phyloP scores from a whole-genome alignment of 2,329 filamentous ascomycete genomes.

The Fusarium graminum region DNA sequence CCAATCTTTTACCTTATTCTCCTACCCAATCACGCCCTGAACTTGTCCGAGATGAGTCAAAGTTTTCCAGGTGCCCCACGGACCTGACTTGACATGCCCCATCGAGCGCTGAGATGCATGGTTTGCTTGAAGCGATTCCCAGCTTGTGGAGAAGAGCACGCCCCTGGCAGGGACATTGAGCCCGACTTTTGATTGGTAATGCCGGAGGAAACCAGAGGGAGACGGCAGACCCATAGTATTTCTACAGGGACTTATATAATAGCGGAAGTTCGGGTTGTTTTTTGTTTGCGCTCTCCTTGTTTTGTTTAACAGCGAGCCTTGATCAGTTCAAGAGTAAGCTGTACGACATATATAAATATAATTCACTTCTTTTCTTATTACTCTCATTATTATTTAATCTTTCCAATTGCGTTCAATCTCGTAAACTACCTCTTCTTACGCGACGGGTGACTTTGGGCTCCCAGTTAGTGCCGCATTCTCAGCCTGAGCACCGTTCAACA shows the following conservation, averaged over 20 bases:
- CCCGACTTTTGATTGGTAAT: slow-evolving; percentile 35
- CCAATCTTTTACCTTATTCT: slow-evolving; percentile 24
- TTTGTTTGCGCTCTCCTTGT: slow-evolving; percentile 23
- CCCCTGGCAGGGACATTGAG: slow-evolving; percentile 18
- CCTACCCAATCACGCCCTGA: slow-evolving; percentile 11
- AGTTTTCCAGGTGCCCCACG: slow-evolving; percentile 3
- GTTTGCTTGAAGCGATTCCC: slow-evolving; percentile 26
- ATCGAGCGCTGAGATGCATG: slow-evolving; percentile 2
- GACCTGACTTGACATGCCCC: slow-evolving; percentile 16
- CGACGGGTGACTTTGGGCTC: slow-evolving; percentile 49
- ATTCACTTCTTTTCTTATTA: neutral
- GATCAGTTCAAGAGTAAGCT: slow-evolving; percentile 16
- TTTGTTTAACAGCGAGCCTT: slow-evolving; percentile 20
- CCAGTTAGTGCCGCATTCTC: slow-evolving; percentile 37
- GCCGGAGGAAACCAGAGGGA: slow-evolving; percentile 8
- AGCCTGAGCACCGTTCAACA: slow-evolving; percentile 28
- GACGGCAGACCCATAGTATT: slow-evolving; percentile 25
- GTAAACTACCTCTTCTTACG: slow-evolving; percentile 15
- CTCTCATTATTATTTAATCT: neutral
- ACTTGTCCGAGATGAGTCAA: slow-evolving; percentile 33
- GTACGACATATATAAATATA: slow-evolving; percentile 11
- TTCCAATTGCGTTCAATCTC: slow-evolving; percentile 1
- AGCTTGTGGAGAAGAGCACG: slow-evolving; percentile 11
- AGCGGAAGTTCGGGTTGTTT: slow-evolving; percentile 36
- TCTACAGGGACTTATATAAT: slow-evolving; percentile 31